Conservation (phyloP, 1,284 basidiomycete species). For the Fomitiporia mediterranea region DNA sequence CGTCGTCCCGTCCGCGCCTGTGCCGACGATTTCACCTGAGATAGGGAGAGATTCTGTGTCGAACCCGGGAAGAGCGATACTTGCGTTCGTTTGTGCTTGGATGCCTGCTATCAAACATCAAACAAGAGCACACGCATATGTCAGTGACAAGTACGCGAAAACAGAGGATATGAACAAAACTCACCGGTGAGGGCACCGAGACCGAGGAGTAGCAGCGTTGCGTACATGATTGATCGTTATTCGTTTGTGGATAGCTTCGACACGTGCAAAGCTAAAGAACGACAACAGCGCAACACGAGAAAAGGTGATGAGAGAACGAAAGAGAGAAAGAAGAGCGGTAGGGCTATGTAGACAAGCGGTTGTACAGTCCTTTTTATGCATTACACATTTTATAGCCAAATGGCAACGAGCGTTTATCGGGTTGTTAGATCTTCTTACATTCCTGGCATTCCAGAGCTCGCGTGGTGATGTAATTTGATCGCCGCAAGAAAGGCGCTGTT, state of each 20-base stretch:
- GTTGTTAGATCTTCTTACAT: too few species aligned
- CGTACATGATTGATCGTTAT: neutral
- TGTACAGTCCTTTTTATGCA: too few species aligned
- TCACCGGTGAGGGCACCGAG: neutral
- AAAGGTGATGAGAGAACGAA: neutral
- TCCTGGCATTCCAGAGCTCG: too few species aligned
- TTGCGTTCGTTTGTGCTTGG: neutral
- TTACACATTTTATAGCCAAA: too few species aligned
- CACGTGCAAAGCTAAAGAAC: neutral
- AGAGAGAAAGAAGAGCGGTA: neutral
- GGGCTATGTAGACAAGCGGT: too few species aligned
- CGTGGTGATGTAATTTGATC: too few species aligned
- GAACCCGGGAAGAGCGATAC: slow-evolving; percentile 8
- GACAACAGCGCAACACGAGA: too few species aligned
- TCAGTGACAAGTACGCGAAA: neutral
- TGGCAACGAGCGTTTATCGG: too few species aligned
- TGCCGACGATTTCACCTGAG: slow-evolving; percentile 4
- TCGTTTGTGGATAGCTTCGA: too few species aligned
- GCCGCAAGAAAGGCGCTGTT: too few species aligned
- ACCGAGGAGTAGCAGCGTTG: neutral
- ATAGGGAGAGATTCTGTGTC: neutral
- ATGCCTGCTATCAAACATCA: too few species aligned
- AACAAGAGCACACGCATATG: neutral
- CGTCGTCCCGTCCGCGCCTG: slow-evolving; percentile 18
- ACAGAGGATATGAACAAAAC: neutral